These are phyloP conservation scores for Clonostachys sp. DNA, from an alignment of 2,329 filamentous ascomycete species.

Conservation along the genomic window DNA sequence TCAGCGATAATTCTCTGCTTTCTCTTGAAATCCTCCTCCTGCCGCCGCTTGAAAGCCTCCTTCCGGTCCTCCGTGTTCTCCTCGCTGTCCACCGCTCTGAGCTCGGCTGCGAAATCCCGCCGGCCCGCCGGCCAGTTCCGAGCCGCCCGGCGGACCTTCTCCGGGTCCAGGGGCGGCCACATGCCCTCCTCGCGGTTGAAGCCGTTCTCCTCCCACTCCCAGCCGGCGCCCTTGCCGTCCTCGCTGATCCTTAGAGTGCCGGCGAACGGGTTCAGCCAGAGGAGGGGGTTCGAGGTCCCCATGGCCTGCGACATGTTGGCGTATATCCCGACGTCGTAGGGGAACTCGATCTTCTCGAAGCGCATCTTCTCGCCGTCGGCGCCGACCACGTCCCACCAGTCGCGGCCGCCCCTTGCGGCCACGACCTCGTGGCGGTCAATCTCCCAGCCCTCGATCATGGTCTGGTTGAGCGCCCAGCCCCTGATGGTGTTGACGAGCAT, in stretches of 20 bases:
- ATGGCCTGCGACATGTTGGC: slow-evolving; percentile 71
- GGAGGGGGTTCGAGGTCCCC: slow-evolving; percentile 60
- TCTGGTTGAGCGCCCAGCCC: slow-evolving; percentile 64
- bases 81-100: slow-evolving; percentile 11
- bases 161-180: slow-evolving; percentile 62
- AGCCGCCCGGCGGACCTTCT: slow-evolving; percentile 44
- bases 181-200: slow-evolving; percentile 61
- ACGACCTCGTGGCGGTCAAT: slow-evolving; percentile 58
- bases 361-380: slow-evolving; percentile 33
- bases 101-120: slow-evolving; percentile 24
- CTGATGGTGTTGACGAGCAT: slow-evolving; percentile 60
- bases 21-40: slow-evolving; percentile 39
- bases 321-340: slow-evolving; percentile 76
- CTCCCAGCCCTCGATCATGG: slow-evolving; percentile 80
- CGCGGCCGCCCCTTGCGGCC: slow-evolving; percentile 38
- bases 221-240: slow-evolving; percentile 35
- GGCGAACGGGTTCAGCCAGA: slow-evolving; percentile 68
- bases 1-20: slow-evolving; percentile 38
- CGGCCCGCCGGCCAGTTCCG: slow-evolving; percentile 30
- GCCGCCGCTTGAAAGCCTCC: slow-evolving; percentile 43
- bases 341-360: slow-evolving; percentile 68
- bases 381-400: slow-evolving; percentile 34
- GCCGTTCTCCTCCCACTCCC: slow-evolving; percentile 70
- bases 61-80: slow-evolving; percentile 33
- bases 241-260: slow-evolving; percentile 37